Evolutionary conservation across 192 early-diverging fungal species (phyloP).

Genomic region (Podila horticola): DNA sequence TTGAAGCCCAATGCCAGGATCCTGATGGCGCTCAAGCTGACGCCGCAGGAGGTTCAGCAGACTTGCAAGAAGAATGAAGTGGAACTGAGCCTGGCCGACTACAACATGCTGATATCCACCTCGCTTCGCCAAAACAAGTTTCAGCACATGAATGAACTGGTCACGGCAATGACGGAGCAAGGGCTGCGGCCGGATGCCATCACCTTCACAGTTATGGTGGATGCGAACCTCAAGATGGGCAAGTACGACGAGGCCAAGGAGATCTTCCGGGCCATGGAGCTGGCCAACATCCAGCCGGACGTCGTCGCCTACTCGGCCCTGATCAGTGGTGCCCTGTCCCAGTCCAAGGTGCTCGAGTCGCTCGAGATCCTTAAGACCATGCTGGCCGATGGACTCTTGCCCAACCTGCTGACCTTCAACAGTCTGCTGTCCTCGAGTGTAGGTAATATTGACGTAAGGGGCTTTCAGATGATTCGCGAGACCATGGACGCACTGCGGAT

Average conservation of each 20-base stretch:
- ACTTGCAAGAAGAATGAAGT: slow-evolving; percentile 8
- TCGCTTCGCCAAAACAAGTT: slow-evolving; percentile 28
- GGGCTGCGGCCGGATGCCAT: slow-evolving; percentile 20
- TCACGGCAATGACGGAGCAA: slow-evolving; percentile 12
- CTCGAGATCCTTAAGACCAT: slow-evolving; percentile 36
- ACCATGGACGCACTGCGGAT: slow-evolving; percentile 31
- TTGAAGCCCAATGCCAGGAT: slow-evolving; percentile 20
- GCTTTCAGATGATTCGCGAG: slow-evolving; percentile 22
- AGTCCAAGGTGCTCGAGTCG: slow-evolving; percentile 27
- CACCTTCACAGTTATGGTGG: slow-evolving; percentile 37
- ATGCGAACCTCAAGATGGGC: slow-evolving; percentile 46
- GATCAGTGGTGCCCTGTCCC: slow-evolving; percentile 23
- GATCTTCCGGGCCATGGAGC: slow-evolving; percentile 31
- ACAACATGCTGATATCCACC: slow-evolving; percentile 17
- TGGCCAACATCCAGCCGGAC: slow-evolving; percentile 43
- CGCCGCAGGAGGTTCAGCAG: slow-evolving; percentile 8
- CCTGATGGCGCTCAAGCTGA: slow-evolving; percentile 4
- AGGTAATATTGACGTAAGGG: slow-evolving; percentile 24
- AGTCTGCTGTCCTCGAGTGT: slow-evolving; percentile 35
- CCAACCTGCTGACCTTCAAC: slow-evolving; percentile 43
- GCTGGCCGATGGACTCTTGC: slow-evolving; percentile 35
- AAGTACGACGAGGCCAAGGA: slow-evolving; percentile 40
- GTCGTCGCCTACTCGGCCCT: slow-evolving; percentile 46
- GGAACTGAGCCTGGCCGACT: slow-evolving; percentile 7
- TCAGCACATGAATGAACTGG: not conserved